Evolutionary conservation across 2,329 filamentous ascomycete species (phyloP).

Genomic region (Rhexocercosporidium sp.): DNA sequence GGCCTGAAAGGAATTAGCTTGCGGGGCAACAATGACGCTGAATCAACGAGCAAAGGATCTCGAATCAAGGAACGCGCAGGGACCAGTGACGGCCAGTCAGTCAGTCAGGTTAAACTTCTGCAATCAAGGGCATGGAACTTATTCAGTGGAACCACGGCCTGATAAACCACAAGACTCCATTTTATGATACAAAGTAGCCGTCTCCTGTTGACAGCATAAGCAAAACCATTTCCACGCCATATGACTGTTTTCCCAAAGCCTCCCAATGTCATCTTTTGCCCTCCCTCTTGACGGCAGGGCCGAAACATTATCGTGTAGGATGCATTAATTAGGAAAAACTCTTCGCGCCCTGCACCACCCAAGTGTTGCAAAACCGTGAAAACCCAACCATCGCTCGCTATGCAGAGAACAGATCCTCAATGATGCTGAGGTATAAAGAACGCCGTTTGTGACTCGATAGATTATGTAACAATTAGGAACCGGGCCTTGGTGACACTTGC

Average conservation of each 20-base stretch:
- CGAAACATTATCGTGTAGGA: constrained; percentile 43
- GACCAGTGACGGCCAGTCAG: background rate
- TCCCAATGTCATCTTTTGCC: constrained; percentile 34
- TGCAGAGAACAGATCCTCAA: constrained; percentile 42
- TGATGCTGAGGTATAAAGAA: constrained; percentile 39
- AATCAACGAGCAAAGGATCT: background rate
- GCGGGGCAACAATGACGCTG: constrained; percentile 1
- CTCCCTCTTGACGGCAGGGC: constrained; percentile 28
- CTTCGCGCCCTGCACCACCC: constrained; percentile 31
- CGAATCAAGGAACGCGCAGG: background rate
- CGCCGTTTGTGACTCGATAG: constrained; percentile 41
- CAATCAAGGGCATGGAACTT: background rate
- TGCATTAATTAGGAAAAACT: constrained; percentile 39
- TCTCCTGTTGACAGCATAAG: constrained; percentile 32
- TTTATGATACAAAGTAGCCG: constrained; percentile 39
- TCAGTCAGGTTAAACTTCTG: background rate
- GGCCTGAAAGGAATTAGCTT: background rate
- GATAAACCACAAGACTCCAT: constrained; percentile 33
- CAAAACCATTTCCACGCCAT: constrained; percentile 40
- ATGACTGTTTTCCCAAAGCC: constrained; percentile 36
- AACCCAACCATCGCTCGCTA: constrained; percentile 44
- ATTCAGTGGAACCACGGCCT: constrained; percentile 1
- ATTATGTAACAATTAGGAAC: constrained; percentile 42
- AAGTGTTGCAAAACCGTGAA: constrained; percentile 40
- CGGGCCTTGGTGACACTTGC: constrained; percentile 19